These are phyloP conservation scores for Microdochium nivale DNA, from an alignment of 2,329 filamentous ascomycete genomes.

Conservation along the genomic window DNA sequence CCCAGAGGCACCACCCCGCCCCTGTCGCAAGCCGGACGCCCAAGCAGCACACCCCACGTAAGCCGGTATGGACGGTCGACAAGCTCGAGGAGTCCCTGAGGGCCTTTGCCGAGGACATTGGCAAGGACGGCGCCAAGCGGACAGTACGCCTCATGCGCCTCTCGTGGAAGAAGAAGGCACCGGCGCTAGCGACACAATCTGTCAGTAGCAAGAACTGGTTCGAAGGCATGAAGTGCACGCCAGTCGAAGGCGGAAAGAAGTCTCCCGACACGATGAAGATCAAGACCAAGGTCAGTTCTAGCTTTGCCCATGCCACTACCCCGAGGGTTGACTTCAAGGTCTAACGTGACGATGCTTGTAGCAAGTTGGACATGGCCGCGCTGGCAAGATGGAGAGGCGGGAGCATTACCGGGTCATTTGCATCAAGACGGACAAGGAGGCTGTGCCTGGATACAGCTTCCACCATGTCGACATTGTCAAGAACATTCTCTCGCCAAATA, in stretches of 20 bases:
- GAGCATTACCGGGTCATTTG: slow-evolving; percentile 32
- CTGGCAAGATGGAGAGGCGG: slow-evolving; percentile 33
- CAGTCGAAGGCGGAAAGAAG: slow-evolving; percentile 18
- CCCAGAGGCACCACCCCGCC: background rate
- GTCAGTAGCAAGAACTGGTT: slow-evolving; percentile 38
- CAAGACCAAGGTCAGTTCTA: slow-evolving; percentile 37
- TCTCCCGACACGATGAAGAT: slow-evolving; percentile 34
- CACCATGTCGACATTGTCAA: slow-evolving; percentile 52
- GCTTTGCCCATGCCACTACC: background rate
- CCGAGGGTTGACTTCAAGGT: background rate
- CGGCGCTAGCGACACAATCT: slow-evolving; percentile 9
- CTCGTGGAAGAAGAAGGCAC: background rate
- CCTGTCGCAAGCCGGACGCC: background rate
- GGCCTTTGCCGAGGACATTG: background rate
- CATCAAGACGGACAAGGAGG: slow-evolving; percentile 39
- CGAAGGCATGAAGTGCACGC: slow-evolving; percentile 28
- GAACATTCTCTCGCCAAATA: slow-evolving; percentile 51
- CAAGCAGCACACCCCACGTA: background rate
- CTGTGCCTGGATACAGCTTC: slow-evolving; percentile 50
- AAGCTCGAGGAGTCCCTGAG: background rate
- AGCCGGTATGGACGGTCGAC: background rate
- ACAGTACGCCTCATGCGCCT: background rate
- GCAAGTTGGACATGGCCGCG: slow-evolving; percentile 30
- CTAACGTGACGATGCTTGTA: slow-evolving; percentile 1
- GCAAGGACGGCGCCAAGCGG: background rate